Base-by-base conservation (phyloP, 1,284 basidiomycete species). In the Ustilago nuda region DNA sequence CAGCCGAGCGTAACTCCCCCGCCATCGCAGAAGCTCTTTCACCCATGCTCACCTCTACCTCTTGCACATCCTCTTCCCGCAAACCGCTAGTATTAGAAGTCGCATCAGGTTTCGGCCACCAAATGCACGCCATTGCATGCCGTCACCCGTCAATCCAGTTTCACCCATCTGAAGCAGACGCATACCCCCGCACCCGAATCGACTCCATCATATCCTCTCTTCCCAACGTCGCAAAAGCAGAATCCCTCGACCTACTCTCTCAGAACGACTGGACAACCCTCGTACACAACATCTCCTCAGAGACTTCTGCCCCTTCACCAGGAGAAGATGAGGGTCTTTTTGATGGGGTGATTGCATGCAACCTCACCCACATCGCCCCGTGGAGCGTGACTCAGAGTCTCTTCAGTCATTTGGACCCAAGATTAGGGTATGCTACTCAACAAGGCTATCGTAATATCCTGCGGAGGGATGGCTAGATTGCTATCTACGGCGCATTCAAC, bases 401-500 rank as follows among this genome's bases (percentile, higher is more conserved):
- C n/a, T 79, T 79, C 59, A 61, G 60, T 32, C 75, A 78, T 13
- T 51, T 78, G 5, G 76, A 78, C 33, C 76, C 76, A 1, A 37
- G 71, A 3, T 43, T 77, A 15, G 54, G 71, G 23, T 72, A 69
- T 23, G 64, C 61, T 13, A 76, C 68, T 5, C 69, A 71, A 32
- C 56, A 60, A 37, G 76, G 76, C 7, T 61, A 66, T 27, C 7
- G 56, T 5, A 66, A 58, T 19, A 27, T 76, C 1, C 57, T 79
- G 13, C 58, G 48, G 8, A 8, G 17, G 8, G 4, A 64, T 19
- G 78, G 78, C 1, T 79, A 68, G 57, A 62, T 79, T 23, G 78
- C 78, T 13, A 61, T 81, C 36, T 81, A 81, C 45, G 79, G 79
- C 1, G 76, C 79, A 0, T 81, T 81, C 61, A 81, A 79, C 56